phyloP scores from a whole-genome alignment of 352 stramenopile genomes.

The Phytophthora uliginosa region DNA sequence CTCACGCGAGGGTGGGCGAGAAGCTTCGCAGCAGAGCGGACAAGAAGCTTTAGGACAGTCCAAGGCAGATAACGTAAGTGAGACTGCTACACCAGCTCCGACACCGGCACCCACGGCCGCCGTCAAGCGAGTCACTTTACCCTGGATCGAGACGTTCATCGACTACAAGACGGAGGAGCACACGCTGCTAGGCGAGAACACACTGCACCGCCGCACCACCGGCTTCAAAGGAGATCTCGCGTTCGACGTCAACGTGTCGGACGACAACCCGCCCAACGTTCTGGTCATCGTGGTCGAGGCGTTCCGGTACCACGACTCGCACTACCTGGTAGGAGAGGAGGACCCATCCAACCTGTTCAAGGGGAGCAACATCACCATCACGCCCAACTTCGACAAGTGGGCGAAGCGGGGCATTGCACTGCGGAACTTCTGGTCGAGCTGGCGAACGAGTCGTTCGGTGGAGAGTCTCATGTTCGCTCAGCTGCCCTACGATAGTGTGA shows the following conservation, averaged over 20 bases:
- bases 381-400: conserved; percentile 56
- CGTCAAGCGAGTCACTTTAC: background rate
- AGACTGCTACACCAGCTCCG: background rate
- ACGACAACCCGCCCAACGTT: conserved; percentile 47
- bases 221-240: conserved; percentile 45
- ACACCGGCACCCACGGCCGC: background rate
- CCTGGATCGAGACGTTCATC: conserved; percentile 17
- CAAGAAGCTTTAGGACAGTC: background rate
- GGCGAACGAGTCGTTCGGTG: conserved; percentile 57
- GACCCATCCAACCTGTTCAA: conserved; percentile 39
- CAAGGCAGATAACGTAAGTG: background rate
- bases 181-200: conserved; percentile 39
- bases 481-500: conserved; percentile 48
- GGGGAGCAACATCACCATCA: conserved; percentile 32
- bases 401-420: conserved; percentile 55
- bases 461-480: conserved; percentile 62
- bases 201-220: conserved; percentile 42
- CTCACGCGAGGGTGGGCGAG: background rate
- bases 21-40: background rate
- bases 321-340: conserved; percentile 49
- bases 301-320: conserved; percentile 55
- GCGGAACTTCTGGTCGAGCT: conserved; percentile 65
- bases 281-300: conserved; percentile 57
- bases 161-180: conserved; percentile 45
- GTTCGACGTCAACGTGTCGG: conserved; percentile 49